These are phyloP conservation scores for Colletotrichum brevisporum DNA, from an alignment of 2,329 filamentous ascomycete genomes.

Conservation along the genomic window DNA sequence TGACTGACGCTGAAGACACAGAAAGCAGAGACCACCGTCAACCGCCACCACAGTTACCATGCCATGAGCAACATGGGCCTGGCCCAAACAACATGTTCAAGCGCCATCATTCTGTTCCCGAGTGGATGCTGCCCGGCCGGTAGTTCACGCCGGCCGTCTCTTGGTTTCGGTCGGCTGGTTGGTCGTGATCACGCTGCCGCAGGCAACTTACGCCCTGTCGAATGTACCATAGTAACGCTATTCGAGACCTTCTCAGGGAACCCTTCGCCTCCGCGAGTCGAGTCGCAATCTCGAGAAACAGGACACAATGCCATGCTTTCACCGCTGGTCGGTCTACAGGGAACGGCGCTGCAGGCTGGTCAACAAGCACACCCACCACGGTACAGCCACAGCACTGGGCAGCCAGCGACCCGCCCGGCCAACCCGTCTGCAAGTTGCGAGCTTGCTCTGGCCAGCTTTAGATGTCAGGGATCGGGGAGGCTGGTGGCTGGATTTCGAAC, in stretches of 20 bases:
- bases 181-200: neutral
- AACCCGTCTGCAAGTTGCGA: neutral
- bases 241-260: neutral
- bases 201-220: neutral
- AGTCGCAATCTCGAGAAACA: slow-evolving; percentile 23
- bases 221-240: neutral
- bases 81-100: too few relatives aligned
- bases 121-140: too few relatives aligned
- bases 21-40: neutral
- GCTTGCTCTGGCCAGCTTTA: slow-evolving; percentile 5
- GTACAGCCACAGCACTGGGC: slow-evolving; percentile 26
- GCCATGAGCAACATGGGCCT: too few relatives aligned
- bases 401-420: slow-evolving; percentile 13
- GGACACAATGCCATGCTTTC: slow-evolving; percentile 10
- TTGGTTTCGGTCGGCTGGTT: neutral
- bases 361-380: neutral
- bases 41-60: neutral
- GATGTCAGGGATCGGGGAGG: slow-evolving; percentile 13
- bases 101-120: too few relatives aligned
- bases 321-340: neutral
- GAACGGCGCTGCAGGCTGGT: neutral
- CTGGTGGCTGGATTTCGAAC: slow-evolving; percentile 7
- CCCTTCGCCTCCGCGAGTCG: neutral
- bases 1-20: slow-evolving; percentile 1
- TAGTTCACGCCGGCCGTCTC: neutral